phyloP scores from a whole-genome alignment of 2,329 filamentous ascomycete species.

The Fusarium protoensiforme region DNA sequence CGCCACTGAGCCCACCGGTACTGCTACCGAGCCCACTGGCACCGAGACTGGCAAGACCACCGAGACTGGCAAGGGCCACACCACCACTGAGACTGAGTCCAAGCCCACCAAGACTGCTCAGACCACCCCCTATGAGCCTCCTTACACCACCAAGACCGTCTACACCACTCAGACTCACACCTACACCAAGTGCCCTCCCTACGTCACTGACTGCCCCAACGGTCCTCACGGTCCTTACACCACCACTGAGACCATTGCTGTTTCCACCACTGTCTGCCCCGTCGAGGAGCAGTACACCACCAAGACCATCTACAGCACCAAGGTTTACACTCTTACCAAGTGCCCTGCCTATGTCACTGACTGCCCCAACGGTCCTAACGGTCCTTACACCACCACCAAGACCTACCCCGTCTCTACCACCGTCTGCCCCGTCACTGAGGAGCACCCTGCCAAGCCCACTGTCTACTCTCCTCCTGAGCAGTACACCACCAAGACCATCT shows the following conservation, averaged over 20 bases:
- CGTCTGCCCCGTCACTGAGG: slow-evolving; percentile 52
- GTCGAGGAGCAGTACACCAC: slow-evolving; percentile 41
- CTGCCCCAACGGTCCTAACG: slow-evolving; percentile 42
- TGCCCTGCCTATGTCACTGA: slow-evolving; percentile 46
- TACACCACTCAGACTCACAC: slow-evolving; percentile 44
- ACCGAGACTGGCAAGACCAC: slow-evolving; percentile 8
- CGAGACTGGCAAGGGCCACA: slow-evolving; percentile 4
- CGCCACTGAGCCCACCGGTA: slow-evolving; percentile 8
- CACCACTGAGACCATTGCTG: slow-evolving; percentile 46
- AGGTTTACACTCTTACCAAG: slow-evolving; percentile 41
- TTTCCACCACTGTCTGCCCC: slow-evolving; percentile 57
- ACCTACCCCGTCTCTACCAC: slow-evolving; percentile 52
- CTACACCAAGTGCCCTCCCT: slow-evolving; percentile 45
- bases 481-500: slow-evolving; percentile 37
- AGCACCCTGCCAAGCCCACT: slow-evolving; percentile 21
- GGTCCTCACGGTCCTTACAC: slow-evolving; percentile 36
- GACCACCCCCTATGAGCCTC: slow-evolving; percentile 17
- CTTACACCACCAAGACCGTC: slow-evolving; percentile 47
- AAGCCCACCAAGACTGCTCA: background rate
- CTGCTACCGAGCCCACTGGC: slow-evolving; percentile 10
- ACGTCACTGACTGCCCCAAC: slow-evolving; percentile 46
- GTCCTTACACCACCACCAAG: slow-evolving; percentile 44
- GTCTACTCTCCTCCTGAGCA: slow-evolving; percentile 44
- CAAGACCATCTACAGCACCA: slow-evolving; percentile 40
- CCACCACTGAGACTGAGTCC: slow-evolving; percentile 18